phyloP scores from a whole-genome alignment of 2,329 filamentous ascomycete species.

The Xylaria sp. region DNA sequence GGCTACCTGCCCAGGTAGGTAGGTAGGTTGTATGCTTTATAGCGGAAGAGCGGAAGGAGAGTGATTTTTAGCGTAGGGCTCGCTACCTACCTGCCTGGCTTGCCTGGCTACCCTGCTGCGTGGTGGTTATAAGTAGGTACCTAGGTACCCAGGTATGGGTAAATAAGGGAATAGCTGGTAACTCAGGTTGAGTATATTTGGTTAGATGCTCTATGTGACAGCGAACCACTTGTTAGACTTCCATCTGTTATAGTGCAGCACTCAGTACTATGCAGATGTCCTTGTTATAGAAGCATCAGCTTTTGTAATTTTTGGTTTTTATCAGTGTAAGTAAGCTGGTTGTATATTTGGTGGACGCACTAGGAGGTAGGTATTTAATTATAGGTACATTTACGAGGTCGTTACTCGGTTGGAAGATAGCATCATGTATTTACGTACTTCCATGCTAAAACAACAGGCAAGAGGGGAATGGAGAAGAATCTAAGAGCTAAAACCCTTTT shows the following conservation, averaged over 20 bases:
- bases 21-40: not conserved
- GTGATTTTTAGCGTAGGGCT: not conserved
- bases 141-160: not conserved
- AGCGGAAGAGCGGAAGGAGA: not conserved
- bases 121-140: not conserved
- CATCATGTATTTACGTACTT: not conserved
- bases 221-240: not conserved
- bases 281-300: not conserved
- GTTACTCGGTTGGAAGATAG: constrained; percentile 7
- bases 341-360: not conserved
- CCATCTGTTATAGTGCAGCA: not conserved
- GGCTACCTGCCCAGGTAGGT: too few species aligned
- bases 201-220: constrained; percentile 5
- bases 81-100: not conserved
- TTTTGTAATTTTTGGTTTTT: not conserved
- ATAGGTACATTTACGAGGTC: constrained; percentile 6
- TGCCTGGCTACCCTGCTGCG: not conserved
- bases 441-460: not conserved
- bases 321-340: not conserved
- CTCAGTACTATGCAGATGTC: not conserved
- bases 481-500: not conserved
- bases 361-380: too few species aligned
- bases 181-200: not conserved
- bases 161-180: not conserved
- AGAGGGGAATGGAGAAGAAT: not conserved